Percentiles rank a stretch among this genome's conserved stretches.
These are phyloP conservation scores for Mariannaea sp. DNA, from an alignment of 2,329 filamentous ascomycete species.

Conservation along the genomic window DNA sequence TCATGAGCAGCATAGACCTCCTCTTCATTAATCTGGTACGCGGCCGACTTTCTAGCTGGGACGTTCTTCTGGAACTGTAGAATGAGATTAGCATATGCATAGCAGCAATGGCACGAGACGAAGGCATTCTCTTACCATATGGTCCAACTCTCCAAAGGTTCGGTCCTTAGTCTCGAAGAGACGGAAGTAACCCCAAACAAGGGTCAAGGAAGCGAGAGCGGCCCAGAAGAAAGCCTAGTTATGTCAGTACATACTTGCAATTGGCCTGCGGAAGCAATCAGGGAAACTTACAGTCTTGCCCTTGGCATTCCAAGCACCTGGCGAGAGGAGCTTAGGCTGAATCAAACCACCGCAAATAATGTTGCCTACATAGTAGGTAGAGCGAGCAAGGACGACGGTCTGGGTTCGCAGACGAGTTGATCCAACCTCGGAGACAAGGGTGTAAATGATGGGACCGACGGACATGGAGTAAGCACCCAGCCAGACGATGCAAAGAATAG, in stretches of 20 bases:
- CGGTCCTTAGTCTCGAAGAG: slow-evolving; percentile 52
- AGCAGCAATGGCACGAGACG: too few relatives aligned
- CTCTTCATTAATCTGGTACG: slow-evolving; percentile 43
- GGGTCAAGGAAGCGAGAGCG: slow-evolving; percentile 43
- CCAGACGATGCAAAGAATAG: slow-evolving; percentile 50
- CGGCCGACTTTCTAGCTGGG: slow-evolving; percentile 46
- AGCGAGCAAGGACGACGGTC: slow-evolving; percentile 49
- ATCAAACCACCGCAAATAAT: slow-evolving; percentile 47
- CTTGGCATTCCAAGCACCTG: slow-evolving; percentile 47
- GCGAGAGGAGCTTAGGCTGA: slow-evolving; percentile 46
- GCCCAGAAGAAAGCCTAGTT: slow-evolving; percentile 51
- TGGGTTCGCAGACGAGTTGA: slow-evolving; percentile 50
- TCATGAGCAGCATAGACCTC: slow-evolving; percentile 38
- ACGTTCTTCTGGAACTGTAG: slow-evolving; percentile 44
- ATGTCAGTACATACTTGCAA: slow-evolving; percentile 8
- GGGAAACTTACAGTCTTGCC: slow-evolving; percentile 44
- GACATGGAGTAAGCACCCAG: slow-evolving; percentile 50
- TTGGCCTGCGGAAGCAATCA: neutral
- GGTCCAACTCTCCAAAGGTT: slow-evolving; percentile 52
- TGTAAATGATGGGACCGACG: slow-evolving; percentile 52
- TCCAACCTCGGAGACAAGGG: slow-evolving; percentile 49
- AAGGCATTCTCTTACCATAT: slow-evolving; percentile 40
- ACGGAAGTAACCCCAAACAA: slow-evolving; percentile 50
- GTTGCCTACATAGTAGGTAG: slow-evolving; percentile 48
- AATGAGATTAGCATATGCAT: slow-evolving; percentile 18